A percentile compares a stretch with the other conserved stretches of the same genome.
Conservation (phyloP, 2,329 filamentous ascomycete genomes). For the Huntiella bhutanensis region DNA sequence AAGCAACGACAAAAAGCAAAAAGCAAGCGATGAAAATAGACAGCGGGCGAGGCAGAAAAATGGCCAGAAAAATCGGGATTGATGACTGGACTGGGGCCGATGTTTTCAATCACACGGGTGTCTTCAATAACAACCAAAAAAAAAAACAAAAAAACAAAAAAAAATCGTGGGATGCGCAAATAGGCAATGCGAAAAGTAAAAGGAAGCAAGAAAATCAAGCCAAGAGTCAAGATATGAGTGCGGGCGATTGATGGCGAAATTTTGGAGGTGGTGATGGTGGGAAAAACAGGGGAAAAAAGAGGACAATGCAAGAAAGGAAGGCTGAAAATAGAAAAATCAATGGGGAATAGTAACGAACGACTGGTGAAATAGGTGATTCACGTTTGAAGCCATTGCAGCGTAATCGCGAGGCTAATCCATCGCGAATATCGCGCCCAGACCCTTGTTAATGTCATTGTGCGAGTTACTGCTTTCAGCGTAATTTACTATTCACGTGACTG, state of each 20-base stretch:
- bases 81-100: background rate
- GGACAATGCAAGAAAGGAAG: background rate
- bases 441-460: background rate
- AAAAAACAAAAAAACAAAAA: background rate
- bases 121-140: background rate
- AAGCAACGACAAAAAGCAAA: too few species aligned
- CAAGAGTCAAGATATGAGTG: too few species aligned
- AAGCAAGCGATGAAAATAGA: too few species aligned
- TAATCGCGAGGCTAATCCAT: slow-evolving; percentile 11
- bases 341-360: background rate
- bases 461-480: too few species aligned
- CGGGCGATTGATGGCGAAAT: background rate
- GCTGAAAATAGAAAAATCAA: slow-evolving; percentile 1
- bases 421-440: slow-evolving; percentile 8
- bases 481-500: background rate
- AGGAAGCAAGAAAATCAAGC: too few species aligned
- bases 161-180: background rate
- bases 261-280: background rate
- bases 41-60: background rate
- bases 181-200: background rate
- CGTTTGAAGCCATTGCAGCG: slow-evolving; percentile 1
- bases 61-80: background rate
- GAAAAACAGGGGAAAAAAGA: background rate
- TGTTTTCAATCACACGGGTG: background rate
- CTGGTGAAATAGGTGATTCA: slow-evolving; percentile 5